Conservation (phyloP, 2,329 filamentous ascomycete species). For the Sphaerulina musiva region DNA sequence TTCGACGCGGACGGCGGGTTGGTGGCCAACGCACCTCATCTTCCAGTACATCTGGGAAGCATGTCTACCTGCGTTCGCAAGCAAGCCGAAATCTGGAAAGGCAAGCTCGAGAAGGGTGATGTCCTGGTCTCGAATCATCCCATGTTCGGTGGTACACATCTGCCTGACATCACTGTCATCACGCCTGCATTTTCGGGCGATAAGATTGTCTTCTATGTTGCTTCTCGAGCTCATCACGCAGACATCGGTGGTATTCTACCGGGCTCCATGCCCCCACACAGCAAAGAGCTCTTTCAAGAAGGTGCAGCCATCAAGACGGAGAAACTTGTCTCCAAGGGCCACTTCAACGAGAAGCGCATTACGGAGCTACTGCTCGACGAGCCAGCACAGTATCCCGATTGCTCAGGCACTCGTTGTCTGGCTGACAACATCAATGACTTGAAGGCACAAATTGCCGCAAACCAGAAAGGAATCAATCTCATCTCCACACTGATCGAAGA, state of each 20-base stretch:
- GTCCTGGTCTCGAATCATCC: slow-evolving; percentile 81
- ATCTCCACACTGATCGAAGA: slow-evolving; percentile 70
- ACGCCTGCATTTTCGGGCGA: slow-evolving; percentile 71
- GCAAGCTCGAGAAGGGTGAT: slow-evolving; percentile 69
- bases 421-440: slow-evolving; percentile 80
- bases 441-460: slow-evolving; percentile 79
- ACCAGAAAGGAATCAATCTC: slow-evolving; percentile 75
- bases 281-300: slow-evolving; percentile 53
- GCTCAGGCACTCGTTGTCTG: slow-evolving; percentile 70
- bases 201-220: slow-evolving; percentile 74
- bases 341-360: slow-evolving; percentile 72
- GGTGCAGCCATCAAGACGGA: slow-evolving; percentile 51
- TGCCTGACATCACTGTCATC: slow-evolving; percentile 75
- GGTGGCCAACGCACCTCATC: slow-evolving; percentile 71
- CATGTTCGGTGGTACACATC: slow-evolving; percentile 74
- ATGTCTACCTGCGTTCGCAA: slow-evolving; percentile 80
- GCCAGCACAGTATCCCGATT: slow-evolving; percentile 67
- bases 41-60: slow-evolving; percentile 73
- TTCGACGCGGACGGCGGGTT: slow-evolving; percentile 70
- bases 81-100: slow-evolving; percentile 73
- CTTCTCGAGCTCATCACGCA: slow-evolving; percentile 72
- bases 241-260: slow-evolving; percentile 79
- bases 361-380: slow-evolving; percentile 62
- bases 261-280: slow-evolving; percentile 75
- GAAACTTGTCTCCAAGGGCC: slow-evolving; percentile 67